These are phyloP conservation scores for Notholithocarpus densiflorus DNA, from an alignment of 306 rosid species.

Conservation along the genomic window DNA sequence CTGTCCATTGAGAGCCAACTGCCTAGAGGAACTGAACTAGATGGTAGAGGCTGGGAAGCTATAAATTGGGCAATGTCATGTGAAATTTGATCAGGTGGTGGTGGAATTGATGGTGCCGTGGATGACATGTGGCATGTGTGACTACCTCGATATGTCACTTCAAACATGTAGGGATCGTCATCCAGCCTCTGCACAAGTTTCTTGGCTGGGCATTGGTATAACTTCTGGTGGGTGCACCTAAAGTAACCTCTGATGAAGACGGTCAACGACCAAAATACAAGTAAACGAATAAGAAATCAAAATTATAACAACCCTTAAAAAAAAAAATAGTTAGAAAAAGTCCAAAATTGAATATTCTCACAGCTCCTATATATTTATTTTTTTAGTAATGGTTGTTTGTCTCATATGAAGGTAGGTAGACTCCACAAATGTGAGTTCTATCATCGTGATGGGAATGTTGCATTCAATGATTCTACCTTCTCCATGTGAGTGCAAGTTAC, in stretches of 20 bases:
- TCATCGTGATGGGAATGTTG: no score
- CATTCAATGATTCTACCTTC: no score
- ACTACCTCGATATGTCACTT: constrained; percentile 44
- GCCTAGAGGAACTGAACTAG: background rate
- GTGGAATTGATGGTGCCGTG: constrained; percentile 57
- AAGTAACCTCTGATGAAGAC: constrained; percentile 48
- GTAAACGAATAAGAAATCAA: no score
- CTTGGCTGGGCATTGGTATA: constrained; percentile 64
- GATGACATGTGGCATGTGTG: constrained; percentile 74
- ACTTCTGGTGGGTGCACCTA: constrained; percentile 71
- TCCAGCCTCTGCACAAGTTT: constrained; percentile 67
- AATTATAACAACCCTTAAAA: no score
- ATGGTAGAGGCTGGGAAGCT: background rate
- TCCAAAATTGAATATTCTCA: no score
- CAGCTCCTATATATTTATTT: no score
- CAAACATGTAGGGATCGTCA: constrained; percentile 40
- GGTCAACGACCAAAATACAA: background rate
- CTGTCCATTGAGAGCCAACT: constrained; percentile 32
- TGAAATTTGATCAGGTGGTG: constrained; percentile 18
- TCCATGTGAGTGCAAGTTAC: no score
- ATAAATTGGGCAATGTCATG: constrained; percentile 19
- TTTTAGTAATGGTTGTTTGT: no score
- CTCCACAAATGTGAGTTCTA: no score
- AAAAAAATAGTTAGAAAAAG: no score
- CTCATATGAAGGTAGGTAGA: no score